Conservation (phyloP, 306 rosid species). For the Vachellia collinsii region DNA sequence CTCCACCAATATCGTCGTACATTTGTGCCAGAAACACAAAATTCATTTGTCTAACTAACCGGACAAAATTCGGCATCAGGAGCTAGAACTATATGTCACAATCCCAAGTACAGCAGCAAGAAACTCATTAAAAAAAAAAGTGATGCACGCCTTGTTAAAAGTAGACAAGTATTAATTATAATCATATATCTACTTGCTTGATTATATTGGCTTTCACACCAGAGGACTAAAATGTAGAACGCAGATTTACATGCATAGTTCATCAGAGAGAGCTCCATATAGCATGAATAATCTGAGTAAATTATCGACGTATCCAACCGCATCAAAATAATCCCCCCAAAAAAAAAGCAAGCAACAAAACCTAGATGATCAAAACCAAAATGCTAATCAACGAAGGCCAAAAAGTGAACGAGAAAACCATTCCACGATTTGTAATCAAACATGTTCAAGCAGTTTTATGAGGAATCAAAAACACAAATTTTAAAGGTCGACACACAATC, state of each 20-base stretch:
- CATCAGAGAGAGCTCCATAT: background rate
- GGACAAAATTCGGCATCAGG: background rate
- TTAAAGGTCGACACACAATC: background rate
- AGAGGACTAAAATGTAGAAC: background rate
- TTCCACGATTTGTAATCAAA: background rate
- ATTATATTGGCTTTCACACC: background rate
- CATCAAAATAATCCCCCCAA: background rate
- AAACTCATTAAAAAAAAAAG: background rate
- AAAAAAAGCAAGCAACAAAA: background rate
- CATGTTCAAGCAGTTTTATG: background rate
- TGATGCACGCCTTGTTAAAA: background rate
- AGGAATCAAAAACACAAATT: slow-evolving; percentile 11
- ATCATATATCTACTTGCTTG: background rate
- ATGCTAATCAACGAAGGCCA: background rate
- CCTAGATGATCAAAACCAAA: background rate
- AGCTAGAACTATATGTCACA: background rate
- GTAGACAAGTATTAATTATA: background rate
- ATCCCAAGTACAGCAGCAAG: background rate
- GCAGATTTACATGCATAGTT: background rate
- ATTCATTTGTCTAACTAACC: background rate
- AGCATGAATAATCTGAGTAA: background rate
- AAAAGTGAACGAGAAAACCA: background rate
- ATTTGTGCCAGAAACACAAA: background rate
- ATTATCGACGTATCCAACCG: background rate
- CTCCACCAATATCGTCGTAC: background rate